phyloP scores from a whole-genome alignment of 2,329 filamentous ascomycete genomes.

The Cladosporium colombiae region DNA sequence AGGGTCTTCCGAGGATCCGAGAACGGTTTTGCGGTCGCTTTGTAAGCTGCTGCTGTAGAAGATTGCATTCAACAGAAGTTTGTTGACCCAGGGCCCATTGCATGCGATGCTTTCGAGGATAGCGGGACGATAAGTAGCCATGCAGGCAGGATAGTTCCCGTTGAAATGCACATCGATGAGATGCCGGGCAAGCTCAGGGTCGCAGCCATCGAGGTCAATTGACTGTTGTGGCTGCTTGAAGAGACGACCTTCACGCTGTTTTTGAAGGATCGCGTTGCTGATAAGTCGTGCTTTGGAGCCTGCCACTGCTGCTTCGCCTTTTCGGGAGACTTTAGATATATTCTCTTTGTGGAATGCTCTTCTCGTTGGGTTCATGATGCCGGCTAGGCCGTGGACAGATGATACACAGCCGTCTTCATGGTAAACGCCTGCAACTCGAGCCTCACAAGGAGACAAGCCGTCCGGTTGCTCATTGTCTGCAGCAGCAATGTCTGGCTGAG shows the following conservation, averaged over 20 bases:
- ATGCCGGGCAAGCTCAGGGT: not conserved
- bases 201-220: not conserved
- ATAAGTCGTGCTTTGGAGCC: not conserved
- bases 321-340: not conserved
- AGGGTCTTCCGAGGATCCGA: not conserved
- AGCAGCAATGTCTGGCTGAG: not conserved
- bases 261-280: slow-evolving; percentile 4
- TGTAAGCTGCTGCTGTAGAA: not conserved
- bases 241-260: not conserved
- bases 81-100: not conserved
- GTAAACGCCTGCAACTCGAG: not conserved
- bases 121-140: slow-evolving; percentile 3
- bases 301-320: not conserved
- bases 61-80: slow-evolving; percentile 2
- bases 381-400: not conserved
- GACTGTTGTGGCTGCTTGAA: not conserved
- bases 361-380: slow-evolving; percentile 1
- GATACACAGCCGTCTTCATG: slow-evolving; percentile 2
- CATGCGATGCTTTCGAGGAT: slow-evolving; percentile 3
- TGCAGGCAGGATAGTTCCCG: not conserved
- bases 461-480: not conserved
- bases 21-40: not conserved
- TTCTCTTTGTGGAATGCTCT: not conserved
- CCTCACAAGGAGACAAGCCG: not conserved
- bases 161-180: not conserved